phyloP scores from a whole-genome alignment of 495 filamentous ascomycete species.

The Coniosporium apollinis region DNA sequence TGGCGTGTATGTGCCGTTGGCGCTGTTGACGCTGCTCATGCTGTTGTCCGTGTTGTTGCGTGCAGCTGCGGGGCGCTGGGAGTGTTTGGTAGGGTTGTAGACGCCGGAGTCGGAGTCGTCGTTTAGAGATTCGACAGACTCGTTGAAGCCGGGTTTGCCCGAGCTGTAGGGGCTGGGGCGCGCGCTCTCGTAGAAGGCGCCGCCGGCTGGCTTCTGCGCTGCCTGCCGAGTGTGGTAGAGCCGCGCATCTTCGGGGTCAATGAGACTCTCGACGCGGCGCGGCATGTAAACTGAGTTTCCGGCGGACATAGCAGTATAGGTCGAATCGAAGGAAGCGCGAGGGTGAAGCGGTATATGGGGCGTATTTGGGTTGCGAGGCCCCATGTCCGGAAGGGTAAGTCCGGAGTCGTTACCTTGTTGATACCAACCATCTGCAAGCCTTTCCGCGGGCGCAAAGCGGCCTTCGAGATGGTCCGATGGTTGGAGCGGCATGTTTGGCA shows the following conservation, averaged over 20 bases:
- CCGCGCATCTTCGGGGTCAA: constrained; percentile 31
- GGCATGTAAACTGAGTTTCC: constrained; percentile 55
- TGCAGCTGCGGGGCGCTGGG: neutral
- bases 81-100: constrained; percentile 6
- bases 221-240: constrained; percentile 15
- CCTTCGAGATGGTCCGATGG: constrained; percentile 62
- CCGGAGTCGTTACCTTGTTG: constrained; percentile 40
- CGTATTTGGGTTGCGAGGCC: constrained; percentile 29
- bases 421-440: constrained; percentile 44
- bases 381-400: constrained; percentile 22
- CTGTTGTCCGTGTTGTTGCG: neutral
- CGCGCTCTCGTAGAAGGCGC: constrained; percentile 20
- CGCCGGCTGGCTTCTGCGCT: constrained; percentile 19
- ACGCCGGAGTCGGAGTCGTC: constrained; percentile 2
- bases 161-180: neutral
- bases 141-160: neutral
- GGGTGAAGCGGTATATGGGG: constrained; percentile 37
- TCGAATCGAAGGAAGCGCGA: constrained; percentile 56
- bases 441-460: constrained; percentile 45
- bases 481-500: constrained; percentile 47
- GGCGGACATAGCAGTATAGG: constrained; percentile 40
- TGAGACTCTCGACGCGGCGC: constrained; percentile 63
- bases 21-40: neutral
- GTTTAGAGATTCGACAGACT: neutral
- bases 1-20: neutral